A percentile compares a stretch with the other conserved stretches of the same genome.
These are phyloP conservation scores for Penicillium capsulatum DNA, from an alignment of 2,329 filamentous ascomycete species.

Conservation along the genomic window DNA sequence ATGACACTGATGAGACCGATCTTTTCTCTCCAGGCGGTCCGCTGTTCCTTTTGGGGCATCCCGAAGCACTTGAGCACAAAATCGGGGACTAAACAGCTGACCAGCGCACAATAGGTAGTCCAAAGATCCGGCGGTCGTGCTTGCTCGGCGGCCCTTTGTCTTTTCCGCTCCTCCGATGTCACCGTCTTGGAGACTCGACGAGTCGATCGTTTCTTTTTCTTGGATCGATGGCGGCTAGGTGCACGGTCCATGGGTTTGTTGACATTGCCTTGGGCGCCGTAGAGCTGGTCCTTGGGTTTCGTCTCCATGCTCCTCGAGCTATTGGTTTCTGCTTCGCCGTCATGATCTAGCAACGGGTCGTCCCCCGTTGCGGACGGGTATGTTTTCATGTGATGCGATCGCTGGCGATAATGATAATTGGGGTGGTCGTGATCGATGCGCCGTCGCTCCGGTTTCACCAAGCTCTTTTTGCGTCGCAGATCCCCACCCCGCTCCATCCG, in stretches of 20 bases:
- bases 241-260: conserved; percentile 42
- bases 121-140: conserved; percentile 79
- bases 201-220: conserved; percentile 58
- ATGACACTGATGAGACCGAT: conserved; percentile 96
- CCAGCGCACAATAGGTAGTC: conserved; percentile 89
- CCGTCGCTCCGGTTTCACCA: conserved; percentile 84
- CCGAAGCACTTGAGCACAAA: conserved; percentile 81
- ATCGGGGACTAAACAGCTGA: conserved; percentile 93
- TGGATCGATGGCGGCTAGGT: conserved; percentile 38
- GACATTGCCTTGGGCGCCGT: conserved; percentile 33
- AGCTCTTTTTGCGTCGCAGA: conserved; percentile 71
- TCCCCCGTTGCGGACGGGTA: conserved; percentile 89
- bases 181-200: conserved; percentile 57
- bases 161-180: conserved; percentile 57
- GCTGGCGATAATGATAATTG: conserved; percentile 92
- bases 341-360: conserved; percentile 77
- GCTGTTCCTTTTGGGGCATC: conserved; percentile 77
- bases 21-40: conserved; percentile 95
- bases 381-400: conserved; percentile 88
- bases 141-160: conserved; percentile 58
- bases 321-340: conserved; percentile 49
- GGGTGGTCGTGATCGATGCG: conserved; percentile 82
- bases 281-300: conserved; percentile 41
- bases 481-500: conserved; percentile 51
- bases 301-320: conserved; percentile 62